phyloP scores from a whole-genome alignment of 1,284 basidiomycete species.

The Marasmius oreades region DNA sequence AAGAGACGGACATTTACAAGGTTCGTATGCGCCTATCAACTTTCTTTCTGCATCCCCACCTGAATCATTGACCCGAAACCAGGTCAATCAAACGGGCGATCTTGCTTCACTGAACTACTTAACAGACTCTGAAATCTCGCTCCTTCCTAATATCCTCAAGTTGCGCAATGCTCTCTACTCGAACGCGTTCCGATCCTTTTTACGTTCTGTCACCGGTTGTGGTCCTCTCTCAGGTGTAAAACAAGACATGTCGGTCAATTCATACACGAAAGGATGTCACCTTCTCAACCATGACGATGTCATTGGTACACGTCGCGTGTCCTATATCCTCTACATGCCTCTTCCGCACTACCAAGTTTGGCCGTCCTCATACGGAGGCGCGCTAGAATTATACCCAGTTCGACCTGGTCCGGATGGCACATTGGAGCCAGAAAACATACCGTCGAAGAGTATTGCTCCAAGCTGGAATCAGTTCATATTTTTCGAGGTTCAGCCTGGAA shows the following conservation, averaged over 20 bases:
- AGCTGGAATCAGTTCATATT: conserved; percentile 98
- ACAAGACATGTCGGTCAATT: conserved; percentile 95
- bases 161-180: conserved; percentile 96
- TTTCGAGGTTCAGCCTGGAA: conserved; percentile 88
- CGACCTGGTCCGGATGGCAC: conserved; percentile 42
- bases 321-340: conserved; percentile 97
- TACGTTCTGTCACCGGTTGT: conserved; percentile 89
- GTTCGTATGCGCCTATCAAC: conserved; percentile 35
- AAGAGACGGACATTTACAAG: conserved; percentile 99
- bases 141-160: conserved; percentile 75
- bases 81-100: conserved; percentile 98
- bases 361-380: conserved; percentile 88
- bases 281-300: conserved; percentile 98
- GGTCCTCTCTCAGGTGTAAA: conserved; percentile 90
- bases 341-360: conserved; percentile 68
- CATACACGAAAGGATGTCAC: conserved; percentile 90
- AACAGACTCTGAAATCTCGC: conserved; percentile 68
- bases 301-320: conserved; percentile 92
- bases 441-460: conserved; percentile 66
- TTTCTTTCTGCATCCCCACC: conserved; percentile 4
- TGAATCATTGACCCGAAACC: conserved; percentile 11
- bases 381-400: conserved; percentile 91
- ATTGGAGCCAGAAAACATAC: conserved; percentile 61
- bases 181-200: conserved; percentile 76
- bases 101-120: conserved; percentile 91